Conservation (phyloP, 2,329 filamentous ascomycete species). For the Salinomyces thailandicus region DNA sequence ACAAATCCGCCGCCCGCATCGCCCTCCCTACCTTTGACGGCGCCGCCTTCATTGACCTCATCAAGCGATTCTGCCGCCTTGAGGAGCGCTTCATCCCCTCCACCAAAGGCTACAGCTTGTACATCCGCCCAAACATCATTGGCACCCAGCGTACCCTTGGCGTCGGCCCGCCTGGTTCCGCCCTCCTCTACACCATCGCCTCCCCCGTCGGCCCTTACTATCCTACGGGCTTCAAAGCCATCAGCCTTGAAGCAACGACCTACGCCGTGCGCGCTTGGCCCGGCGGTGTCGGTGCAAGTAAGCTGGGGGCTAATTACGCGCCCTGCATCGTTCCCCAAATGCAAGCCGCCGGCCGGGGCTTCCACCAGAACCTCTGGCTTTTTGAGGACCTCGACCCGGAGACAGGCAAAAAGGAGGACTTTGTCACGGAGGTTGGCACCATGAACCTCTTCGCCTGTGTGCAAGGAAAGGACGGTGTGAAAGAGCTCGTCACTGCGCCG, state of each 20-base stretch:
- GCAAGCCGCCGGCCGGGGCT: slow-evolving; percentile 79
- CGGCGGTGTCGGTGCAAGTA: slow-evolving; percentile 94
- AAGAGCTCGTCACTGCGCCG: slow-evolving; percentile 88
- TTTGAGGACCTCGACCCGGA: slow-evolving; percentile 56
- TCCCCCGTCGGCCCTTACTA: slow-evolving; percentile 97
- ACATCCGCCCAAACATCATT: slow-evolving; percentile 93
- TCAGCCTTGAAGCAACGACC: slow-evolving; percentile 89
- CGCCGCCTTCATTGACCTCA: slow-evolving; percentile 65
- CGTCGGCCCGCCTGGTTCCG: slow-evolving; percentile 82
- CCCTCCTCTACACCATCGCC: slow-evolving; percentile 88
- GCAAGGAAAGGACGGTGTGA: slow-evolving; percentile 77
- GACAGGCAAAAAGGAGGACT: slow-evolving; percentile 54
- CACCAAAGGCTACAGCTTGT: slow-evolving; percentile 76
- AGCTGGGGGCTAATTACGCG: slow-evolving; percentile 98
- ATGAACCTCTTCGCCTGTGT: slow-evolving; percentile 96
- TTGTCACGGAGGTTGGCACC: slow-evolving; percentile 91
- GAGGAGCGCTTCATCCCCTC: slow-evolving; percentile 85
- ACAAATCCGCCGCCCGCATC: slow-evolving; percentile 83
- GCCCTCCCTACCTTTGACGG: slow-evolving; percentile 79
- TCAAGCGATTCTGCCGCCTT: slow-evolving; percentile 66
- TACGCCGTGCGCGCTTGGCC: slow-evolving; percentile 90
- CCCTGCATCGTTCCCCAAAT: slow-evolving; percentile 96
- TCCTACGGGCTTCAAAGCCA: slow-evolving; percentile 94
- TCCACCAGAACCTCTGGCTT: slow-evolving; percentile 97
- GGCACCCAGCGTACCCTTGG: slow-evolving; percentile 92